A percentile compares a stretch with the other conserved stretches of the same genome.
These are phyloP conservation scores for Linderniella brevidens DNA, from an alignment of 257 asterid species.

Conservation along the genomic window DNA sequence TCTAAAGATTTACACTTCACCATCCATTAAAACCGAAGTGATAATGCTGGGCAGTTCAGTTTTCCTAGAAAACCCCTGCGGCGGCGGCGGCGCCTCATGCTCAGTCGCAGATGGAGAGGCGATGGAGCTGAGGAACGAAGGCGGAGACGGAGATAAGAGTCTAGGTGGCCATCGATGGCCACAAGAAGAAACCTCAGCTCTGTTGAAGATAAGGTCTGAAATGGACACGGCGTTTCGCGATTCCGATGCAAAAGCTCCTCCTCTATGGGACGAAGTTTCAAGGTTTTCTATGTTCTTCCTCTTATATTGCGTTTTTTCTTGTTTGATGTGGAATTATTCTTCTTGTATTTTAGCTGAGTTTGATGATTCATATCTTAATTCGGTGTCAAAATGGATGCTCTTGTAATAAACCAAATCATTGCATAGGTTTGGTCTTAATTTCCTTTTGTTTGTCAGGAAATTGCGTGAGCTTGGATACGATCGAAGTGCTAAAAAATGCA, in stretches of 20 bases:
- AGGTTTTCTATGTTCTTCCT: slow-evolving; percentile 20
- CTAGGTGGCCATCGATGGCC: slow-evolving; percentile 61
- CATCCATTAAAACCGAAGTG: too few relatives aligned
- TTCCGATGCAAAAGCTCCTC: slow-evolving; percentile 39
- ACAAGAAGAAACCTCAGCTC: slow-evolving; percentile 55
- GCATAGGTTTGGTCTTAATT: too few relatives aligned
- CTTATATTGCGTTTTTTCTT: background rate
- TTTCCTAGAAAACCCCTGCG: slow-evolving; percentile 1
- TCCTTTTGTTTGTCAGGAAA: slow-evolving; percentile 30
- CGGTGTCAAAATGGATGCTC: too few relatives aligned
- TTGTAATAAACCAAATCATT: too few relatives aligned
- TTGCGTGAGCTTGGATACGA: slow-evolving; percentile 76
- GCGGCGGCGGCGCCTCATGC: background rate
- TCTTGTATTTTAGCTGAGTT: too few relatives aligned
- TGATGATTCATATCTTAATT: too few relatives aligned
- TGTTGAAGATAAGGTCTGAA: slow-evolving; percentile 66
- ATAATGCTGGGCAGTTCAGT: slow-evolving; percentile 1
- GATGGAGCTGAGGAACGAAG: slow-evolving; percentile 23
- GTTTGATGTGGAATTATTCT: too few relatives aligned
- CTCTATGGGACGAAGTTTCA: slow-evolving; percentile 73
- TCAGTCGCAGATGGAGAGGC: slow-evolving; percentile 3
- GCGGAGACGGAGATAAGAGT: slow-evolving; percentile 19
- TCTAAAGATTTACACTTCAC: too few relatives aligned
- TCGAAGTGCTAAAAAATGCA: slow-evolving; percentile 77
- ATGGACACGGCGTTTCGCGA: slow-evolving; percentile 67